Evolutionary conservation across 1,284 basidiomycete species (phyloP), one percentile per base, ranked within the genome.

Genomic region (Sanghuangporus weigelae): DNA sequence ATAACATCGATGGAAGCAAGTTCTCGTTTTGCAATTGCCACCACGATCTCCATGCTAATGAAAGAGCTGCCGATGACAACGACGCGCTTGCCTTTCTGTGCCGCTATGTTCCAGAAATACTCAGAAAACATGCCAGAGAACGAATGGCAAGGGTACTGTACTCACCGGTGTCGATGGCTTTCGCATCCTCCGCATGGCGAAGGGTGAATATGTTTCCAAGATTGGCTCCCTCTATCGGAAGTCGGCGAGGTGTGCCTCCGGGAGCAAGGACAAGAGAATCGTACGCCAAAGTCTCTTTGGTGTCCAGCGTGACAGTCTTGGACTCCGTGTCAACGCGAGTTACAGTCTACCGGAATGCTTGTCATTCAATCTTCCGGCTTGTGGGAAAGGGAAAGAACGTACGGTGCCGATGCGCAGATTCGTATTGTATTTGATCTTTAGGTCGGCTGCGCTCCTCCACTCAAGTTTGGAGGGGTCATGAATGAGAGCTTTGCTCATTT

Each of bases 31-130:
- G 85, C 73, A 0, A 93, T 77, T 0, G 93, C 91, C 14, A 81
- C 83, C 4, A 93, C 93, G 10, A 94, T 79, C 74, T 98, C 95
- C 90, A 98, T 93, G 60, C 92, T 89, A 71, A 98, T 98, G 77
- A 97, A 98, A 19, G 90, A 93, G 39, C 89, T 91, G 1, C 95
- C 95, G 67, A 97, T 90, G 39, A 97, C 84, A 39, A 95, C 92
- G 55, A 93, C 75, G 60, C 86, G 83, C 71, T 92, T 90, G 35
- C 90, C 90, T 70, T 89, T 85, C 71, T 85, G 76, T 10, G 82
- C 82, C 57, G 79, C 84, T 85, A 57, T 19, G 6, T 49, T 35
- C 14, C 2, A 16, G 16, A 46, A 38, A n/a, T 19, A 26, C 35
- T 67, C n/a, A 68, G 35, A 11, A 36, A 16, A 11, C 36, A 60